A percentile compares a stretch with the other conserved stretches of the same genome.
Evolutionary conservation across 2,329 filamentous ascomycete species (phyloP).

Genomic region (Talaromyces atroroseus): DNA sequence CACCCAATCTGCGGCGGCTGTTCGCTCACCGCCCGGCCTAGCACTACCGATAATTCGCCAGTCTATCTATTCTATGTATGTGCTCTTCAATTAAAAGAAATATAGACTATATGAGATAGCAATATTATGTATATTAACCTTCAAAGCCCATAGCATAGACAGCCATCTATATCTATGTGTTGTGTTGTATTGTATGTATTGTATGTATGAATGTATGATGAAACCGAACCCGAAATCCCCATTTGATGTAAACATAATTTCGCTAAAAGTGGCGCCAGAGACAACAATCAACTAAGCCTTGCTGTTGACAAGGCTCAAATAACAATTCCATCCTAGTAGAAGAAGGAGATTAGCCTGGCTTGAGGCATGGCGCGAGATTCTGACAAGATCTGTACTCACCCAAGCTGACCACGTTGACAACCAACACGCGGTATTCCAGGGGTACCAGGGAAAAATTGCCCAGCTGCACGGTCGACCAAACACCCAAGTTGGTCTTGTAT

Average conservation of each 20-base stretch:
- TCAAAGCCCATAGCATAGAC: too few relatives aligned
- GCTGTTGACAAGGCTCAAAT: slow-evolving; percentile 53
- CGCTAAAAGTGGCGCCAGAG: too few relatives aligned
- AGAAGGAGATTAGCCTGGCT: slow-evolving; percentile 12
- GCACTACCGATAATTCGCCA: background rate
- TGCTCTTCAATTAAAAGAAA: too few relatives aligned
- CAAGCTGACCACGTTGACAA: slow-evolving; percentile 76
- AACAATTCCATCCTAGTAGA: slow-evolving; percentile 52
- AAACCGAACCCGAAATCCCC: background rate
- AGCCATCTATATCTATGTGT: too few relatives aligned
- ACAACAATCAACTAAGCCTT: slow-evolving; percentile 23
- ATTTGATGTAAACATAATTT: background rate
- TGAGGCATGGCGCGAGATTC: background rate
- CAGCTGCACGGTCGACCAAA: slow-evolving; percentile 82
- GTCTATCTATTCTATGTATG: too few relatives aligned
- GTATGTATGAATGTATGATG: slow-evolving; percentile 11
- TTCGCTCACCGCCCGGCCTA: background rate
- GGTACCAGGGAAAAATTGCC: slow-evolving; percentile 86
- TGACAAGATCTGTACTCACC: slow-evolving; percentile 42
- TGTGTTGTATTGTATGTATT: too few relatives aligned
- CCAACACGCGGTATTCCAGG: slow-evolving; percentile 72
- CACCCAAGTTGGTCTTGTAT: slow-evolving; percentile 75
- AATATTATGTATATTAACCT: too few relatives aligned
- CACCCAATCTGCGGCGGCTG: slow-evolving; percentile 9
- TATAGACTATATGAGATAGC: too few relatives aligned